A percentile compares a stretch with the other conserved stretches of the same genome.
Evolutionary conservation across 2,329 filamentous ascomycete genomes (phyloP).

Genomic region (Cordyceps javanica): DNA sequence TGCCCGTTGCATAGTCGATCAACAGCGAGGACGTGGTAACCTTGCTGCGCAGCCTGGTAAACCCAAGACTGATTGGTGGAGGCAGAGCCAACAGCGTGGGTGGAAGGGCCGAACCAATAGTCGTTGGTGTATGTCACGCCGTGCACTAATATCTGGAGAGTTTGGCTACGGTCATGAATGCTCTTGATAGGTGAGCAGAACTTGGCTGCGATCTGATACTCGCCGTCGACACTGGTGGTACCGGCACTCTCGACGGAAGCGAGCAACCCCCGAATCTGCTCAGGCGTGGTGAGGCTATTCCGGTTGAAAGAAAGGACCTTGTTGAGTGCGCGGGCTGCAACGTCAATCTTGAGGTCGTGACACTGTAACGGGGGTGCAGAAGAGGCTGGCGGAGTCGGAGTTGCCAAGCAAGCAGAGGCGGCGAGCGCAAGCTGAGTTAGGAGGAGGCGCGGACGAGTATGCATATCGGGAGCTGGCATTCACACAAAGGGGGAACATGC

Average conservation of each 20-base stretch:
- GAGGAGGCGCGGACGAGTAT: background rate
- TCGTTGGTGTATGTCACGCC: conserved; percentile 1
- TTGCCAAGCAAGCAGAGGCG: background rate
- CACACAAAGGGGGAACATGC: background rate
- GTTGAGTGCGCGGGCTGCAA: background rate
- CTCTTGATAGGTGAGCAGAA: background rate
- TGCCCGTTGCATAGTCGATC: conserved; percentile 10
- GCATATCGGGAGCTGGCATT: background rate
- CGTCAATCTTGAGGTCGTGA: background rate
- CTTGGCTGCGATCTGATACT: background rate
- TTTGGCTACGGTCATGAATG: background rate
- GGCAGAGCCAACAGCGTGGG: background rate
- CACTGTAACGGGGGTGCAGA: background rate
- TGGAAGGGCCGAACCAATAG: conserved; percentile 4
- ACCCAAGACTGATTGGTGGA: conserved; percentile 6
- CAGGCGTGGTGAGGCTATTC: background rate
- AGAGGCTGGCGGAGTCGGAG: background rate
- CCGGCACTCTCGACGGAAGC: background rate
- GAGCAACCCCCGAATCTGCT: background rate
- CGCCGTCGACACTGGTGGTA: background rate
- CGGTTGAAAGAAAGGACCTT: background rate
- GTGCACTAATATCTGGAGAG: conserved; percentile 1
- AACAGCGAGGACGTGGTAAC: conserved; percentile 9
- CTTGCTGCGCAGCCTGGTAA: conserved; percentile 3
- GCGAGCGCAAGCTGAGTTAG: background rate